Conservation (phyloP, 768 basidiomycete species). For the Pulveroboletus sp. region DNA sequence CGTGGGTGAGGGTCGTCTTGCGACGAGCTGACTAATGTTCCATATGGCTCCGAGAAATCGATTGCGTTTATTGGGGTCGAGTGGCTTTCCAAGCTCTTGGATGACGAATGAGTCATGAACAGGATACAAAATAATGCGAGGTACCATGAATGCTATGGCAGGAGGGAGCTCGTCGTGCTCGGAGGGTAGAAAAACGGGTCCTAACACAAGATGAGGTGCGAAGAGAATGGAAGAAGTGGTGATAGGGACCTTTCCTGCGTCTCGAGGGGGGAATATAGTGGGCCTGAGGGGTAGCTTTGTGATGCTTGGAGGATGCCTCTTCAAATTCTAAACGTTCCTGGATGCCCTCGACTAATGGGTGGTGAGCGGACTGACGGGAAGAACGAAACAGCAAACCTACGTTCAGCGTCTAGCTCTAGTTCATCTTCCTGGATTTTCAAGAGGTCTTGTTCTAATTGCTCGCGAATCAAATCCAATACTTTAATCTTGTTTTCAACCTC, state of each 20-base stretch:
- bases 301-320: slow-evolving; percentile 37
- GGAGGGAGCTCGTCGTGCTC: slow-evolving; percentile 95
- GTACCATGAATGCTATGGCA: slow-evolving; percentile 95
- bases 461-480: slow-evolving; percentile 73
- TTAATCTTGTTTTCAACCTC: slow-evolving; percentile 91
- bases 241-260: slow-evolving; percentile 29
- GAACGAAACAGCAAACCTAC: slow-evolving; percentile 45
- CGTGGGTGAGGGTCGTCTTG: slow-evolving; percentile 83
- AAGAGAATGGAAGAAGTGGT: background rate
- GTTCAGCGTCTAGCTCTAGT: slow-evolving; percentile 92
- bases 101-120: slow-evolving; percentile 10
- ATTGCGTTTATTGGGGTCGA: slow-evolving; percentile 79
- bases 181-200: slow-evolving; percentile 93
- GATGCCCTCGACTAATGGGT: slow-evolving; percentile 74
- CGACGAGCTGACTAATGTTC: slow-evolving; percentile 84
- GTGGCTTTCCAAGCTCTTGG: slow-evolving; percentile 78
- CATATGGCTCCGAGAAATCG: slow-evolving; percentile 97
- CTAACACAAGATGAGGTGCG: slow-evolving; percentile 35
- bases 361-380: slow-evolving; percentile 4
- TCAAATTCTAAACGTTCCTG: slow-evolving; percentile 79
- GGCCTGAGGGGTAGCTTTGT: slow-evolving; percentile 11
- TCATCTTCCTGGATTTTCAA: slow-evolving; percentile 92
- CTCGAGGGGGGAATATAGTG: slow-evolving; percentile 28
- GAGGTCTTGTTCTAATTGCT: slow-evolving; percentile 76
- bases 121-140: slow-evolving; percentile 4